phyloP scores from a whole-genome alignment of 352 stramenopile species.

The Pilasporangium apinafurcum region DNA sequence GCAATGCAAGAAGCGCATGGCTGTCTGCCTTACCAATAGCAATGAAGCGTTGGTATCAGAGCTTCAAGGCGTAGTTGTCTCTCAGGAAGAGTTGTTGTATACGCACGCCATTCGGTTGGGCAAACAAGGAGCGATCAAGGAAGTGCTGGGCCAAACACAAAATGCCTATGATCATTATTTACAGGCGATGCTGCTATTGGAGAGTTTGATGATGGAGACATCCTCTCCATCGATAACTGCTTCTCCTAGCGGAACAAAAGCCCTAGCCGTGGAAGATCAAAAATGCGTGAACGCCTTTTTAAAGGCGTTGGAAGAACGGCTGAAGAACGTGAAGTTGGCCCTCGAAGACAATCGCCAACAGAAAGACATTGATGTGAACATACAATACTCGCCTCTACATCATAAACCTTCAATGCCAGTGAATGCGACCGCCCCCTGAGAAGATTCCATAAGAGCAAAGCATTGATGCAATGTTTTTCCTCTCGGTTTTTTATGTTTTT shows the following conservation, averaged over 20 bases:
- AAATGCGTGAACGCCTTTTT: slow-evolving; percentile 46
- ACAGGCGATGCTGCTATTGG: slow-evolving; percentile 48
- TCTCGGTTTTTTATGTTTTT: not conserved
- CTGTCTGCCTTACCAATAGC: slow-evolving; percentile 6
- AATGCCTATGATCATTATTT: slow-evolving; percentile 53
- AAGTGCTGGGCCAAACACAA: slow-evolving; percentile 56
- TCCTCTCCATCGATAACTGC: slow-evolving; percentile 1
- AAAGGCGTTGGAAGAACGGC: slow-evolving; percentile 36
- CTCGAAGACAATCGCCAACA: slow-evolving; percentile 8
- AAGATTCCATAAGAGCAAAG: no score
- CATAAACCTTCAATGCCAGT: no score
- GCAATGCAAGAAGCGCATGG: slow-evolving; percentile 52
- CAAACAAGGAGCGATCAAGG: slow-evolving; percentile 56
- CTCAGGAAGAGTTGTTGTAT: slow-evolving; percentile 58
- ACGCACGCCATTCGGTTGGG: slow-evolving; percentile 53
- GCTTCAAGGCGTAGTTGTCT: slow-evolving; percentile 20
- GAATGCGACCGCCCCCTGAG: no score
- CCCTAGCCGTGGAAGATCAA: slow-evolving; percentile 38
- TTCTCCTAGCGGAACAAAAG: not conserved
- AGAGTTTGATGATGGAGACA: slow-evolving; percentile 53
- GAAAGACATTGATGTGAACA: not conserved
- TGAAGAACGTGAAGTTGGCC: slow-evolving; percentile 37
- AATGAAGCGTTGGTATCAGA: slow-evolving; percentile 5
- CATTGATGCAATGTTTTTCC: no score
- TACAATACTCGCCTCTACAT: no score